Evolutionary conservation across 768 basidiomycete genomes (phyloP), one percentile per base, ranked within the genome.

Genomic region (Auricularia sp.): DNA sequence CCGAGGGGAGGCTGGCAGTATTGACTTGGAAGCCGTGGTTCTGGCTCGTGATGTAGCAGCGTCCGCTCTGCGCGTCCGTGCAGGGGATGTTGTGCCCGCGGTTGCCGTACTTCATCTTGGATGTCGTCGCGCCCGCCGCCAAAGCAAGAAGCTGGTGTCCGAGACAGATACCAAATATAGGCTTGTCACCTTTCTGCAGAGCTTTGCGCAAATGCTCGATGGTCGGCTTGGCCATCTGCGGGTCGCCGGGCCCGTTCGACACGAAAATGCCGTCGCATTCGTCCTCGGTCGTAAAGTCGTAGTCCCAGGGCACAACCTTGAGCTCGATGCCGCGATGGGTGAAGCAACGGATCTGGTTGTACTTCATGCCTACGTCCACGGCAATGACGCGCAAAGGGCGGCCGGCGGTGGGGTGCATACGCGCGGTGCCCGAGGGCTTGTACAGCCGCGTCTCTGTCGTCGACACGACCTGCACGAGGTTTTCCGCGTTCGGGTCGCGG

Each of bases 91-190:
- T 99, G 74, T 98, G 94, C 3, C 97, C 97, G 68, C 97, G 92
- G 73, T 99, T 99, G 45, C 97, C 97, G 75, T 98, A 98, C 80
- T 98, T 98, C 94, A 99, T 98, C 78, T 99, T 99, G 44, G 92
- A 92, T 4, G 97, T 98, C 67, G 81, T 84, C 4, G 94, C 96
- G 39, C 97, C 97, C 1, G 92, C 89, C 36, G 97, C 97, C 67
- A 98, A 84, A 5, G 95, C 94, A 70, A 99, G 84, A 39, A 99
- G 82, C 78, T 99, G 97, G 75, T 99, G 96, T 42, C 97, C 97
- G 44, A 99, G 85, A 78, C 97, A 98, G 72, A 99, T 99, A 73
- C 97, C 97, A 71, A 98, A 99, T 70, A 99, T 91, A 37, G 97
- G 97, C 59, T 80, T 82, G 68, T 94, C 85, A 10, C 83, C 87